Conservation (phyloP, 2,329 filamentous ascomycete species). For the Pestalotiopsis sp. region DNA sequence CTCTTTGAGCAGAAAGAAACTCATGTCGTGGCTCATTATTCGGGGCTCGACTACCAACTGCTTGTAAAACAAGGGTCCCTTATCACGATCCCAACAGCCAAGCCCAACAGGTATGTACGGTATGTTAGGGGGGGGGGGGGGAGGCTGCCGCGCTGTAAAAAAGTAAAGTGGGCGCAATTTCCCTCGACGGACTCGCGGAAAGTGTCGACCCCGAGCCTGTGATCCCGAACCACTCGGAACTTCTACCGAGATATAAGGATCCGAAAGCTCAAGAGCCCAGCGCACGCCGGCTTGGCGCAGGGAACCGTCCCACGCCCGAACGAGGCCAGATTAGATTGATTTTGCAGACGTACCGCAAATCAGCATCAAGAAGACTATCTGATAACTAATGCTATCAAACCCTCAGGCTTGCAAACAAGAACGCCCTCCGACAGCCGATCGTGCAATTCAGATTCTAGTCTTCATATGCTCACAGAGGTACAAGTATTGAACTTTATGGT, state of each 20-base stretch:
- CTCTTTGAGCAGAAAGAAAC: neutral
- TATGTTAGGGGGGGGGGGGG: too few relatives aligned
- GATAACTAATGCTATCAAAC: neutral
- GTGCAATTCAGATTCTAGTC: neutral
- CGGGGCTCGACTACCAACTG: too few relatives aligned
- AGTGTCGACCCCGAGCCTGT: neutral
- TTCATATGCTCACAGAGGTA: neutral
- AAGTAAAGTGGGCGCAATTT: neutral
- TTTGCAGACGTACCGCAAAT: neutral
- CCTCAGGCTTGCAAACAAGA: neutral
- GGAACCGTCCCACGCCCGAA: neutral
- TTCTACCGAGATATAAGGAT: neutral
- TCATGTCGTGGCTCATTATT: too few relatives aligned
- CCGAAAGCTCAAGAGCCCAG: neutral
- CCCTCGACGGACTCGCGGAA: neutral
- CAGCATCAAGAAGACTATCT: neutral
- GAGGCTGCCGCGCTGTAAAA: neutral
- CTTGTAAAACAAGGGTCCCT: neutral
- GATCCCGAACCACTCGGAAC: neutral
- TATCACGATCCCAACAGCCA: neutral
- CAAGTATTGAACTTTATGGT: neutral
- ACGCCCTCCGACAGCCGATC: neutral
- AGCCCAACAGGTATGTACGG: neutral
- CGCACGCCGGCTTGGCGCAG: neutral
- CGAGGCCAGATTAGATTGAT: neutral